These are phyloP conservation scores for Celoporthe dispersa DNA, from an alignment of 2,329 filamentous ascomycete genomes.

Conservation along the genomic window DNA sequence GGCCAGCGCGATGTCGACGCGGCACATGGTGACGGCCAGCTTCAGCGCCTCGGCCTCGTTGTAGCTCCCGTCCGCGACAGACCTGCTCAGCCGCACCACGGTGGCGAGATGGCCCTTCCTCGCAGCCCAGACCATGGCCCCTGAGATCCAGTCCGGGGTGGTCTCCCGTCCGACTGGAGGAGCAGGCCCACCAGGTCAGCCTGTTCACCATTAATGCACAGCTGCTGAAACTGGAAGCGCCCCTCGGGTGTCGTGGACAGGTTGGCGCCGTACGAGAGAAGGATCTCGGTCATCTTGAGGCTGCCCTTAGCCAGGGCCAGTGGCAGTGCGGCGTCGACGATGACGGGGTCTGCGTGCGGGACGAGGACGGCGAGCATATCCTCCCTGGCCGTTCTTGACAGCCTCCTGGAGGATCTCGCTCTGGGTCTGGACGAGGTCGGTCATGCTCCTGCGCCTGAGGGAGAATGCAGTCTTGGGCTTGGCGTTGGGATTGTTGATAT, in stretches of 20 bases:
- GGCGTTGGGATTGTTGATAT: conserved; percentile 51
- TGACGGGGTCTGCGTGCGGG: conserved; percentile 55
- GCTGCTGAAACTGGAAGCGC: conserved; percentile 57
- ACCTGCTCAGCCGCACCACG: conserved; percentile 55
- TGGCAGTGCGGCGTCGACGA: conserved; percentile 55
- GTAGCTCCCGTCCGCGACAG: conserved; percentile 57
- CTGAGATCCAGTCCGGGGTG: conserved; percentile 50
- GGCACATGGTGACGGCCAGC: conserved; percentile 51
- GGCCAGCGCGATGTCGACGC: conserved; percentile 59
- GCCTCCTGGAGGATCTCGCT: conserved; percentile 56
- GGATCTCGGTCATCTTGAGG: conserved; percentile 48
- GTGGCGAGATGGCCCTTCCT: conserved; percentile 54
- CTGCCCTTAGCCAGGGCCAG: conserved; percentile 52
- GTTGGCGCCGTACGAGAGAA: conserved; percentile 57
- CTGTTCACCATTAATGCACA: conserved; percentile 52
- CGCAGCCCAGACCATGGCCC: conserved; percentile 56
- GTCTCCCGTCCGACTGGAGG: conserved; percentile 53
- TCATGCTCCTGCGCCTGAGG: conserved; percentile 54
- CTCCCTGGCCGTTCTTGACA: conserved; percentile 52
- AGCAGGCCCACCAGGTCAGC: conserved; percentile 53
- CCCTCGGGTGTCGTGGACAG: conserved; percentile 52
- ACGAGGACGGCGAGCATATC: conserved; percentile 60
- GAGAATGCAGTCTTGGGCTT: conserved; percentile 55
- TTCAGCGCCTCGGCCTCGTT: conserved; percentile 58
- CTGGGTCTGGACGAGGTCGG: conserved; percentile 55